These are phyloP conservation scores for Vitis rotundifolia DNA, from an alignment of 164 flowering plant genomes.

Conservation along the genomic window DNA sequence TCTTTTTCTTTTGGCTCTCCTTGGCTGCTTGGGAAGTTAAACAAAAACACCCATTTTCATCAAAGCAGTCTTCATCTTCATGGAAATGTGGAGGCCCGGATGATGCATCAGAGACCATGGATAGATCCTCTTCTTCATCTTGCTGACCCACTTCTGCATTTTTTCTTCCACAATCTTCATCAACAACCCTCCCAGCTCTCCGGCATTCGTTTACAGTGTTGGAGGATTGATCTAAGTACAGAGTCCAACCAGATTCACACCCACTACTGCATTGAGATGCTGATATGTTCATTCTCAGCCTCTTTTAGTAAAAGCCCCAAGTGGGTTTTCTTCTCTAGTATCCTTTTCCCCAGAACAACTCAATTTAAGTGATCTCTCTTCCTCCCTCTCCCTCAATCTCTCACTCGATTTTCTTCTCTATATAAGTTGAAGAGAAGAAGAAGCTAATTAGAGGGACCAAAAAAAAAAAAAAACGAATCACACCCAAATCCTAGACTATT, in stretches of 20 bases:
- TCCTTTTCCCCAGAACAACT: no score
- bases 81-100: slow-evolving; percentile 76
- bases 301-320: not conserved
- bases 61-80: slow-evolving; percentile 42
- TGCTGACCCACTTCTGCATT: slow-evolving; percentile 25
- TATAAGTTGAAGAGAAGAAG: slow-evolving; percentile 6
- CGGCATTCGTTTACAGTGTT: slow-evolving; percentile 27
- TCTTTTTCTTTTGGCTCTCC: slow-evolving; percentile 34
- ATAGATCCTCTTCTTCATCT: slow-evolving; percentile 61
- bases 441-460: not conserved
- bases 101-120: slow-evolving; percentile 98
- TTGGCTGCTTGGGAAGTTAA: slow-evolving; percentile 20
- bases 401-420: not conserved
- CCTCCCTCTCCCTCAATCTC: not conserved
- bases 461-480: slow-evolving; percentile 32
- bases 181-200: slow-evolving; percentile 14
- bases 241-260: slow-evolving; percentile 90
- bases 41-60: slow-evolving; percentile 27
- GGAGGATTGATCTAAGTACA: slow-evolving; percentile 63
- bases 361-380: not conserved
- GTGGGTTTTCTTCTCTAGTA: slow-evolving; percentile 2
- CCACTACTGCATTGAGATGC: slow-evolving; percentile 63
- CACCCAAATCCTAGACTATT: slow-evolving; percentile 47
- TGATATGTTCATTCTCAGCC: slow-evolving; percentile 37
- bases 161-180: slow-evolving; percentile 13